Evolutionary conservation across 306 rosid genomes (phyloP), one percentile per base, ranked within the genome.

Genomic region (Amphicarpaea edgeworthii): DNA sequence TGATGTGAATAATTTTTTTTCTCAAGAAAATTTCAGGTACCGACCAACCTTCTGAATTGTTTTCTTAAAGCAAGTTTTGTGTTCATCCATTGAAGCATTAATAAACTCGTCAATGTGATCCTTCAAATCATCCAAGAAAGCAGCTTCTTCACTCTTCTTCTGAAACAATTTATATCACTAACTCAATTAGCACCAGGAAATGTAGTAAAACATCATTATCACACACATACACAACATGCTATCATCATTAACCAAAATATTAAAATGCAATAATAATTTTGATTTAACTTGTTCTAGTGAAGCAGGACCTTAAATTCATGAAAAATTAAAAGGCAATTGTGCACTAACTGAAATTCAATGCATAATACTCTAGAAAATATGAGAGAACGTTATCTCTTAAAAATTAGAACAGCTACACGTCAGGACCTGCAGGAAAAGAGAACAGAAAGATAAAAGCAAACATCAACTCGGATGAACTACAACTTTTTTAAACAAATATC

Each of bases 21-120:
- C 60, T 53, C 58, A 15, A 12, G 61, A 55, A 55, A 73, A 70
- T 24, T 68, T 26, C 9, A 24, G 73, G 73, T 37, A 37, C 34
- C 37, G 58, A 95, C 97, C 37, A 62, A 95, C 97, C 92, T 90
- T 95, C 70, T 88, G 62, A 30, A 92, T 76, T 64, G 92, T 92
- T 75, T 95, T 95, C 84, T 86, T 79, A 78, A 92, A 92, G 86
- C 98, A 90, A 40, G 86, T 87, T 81, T 87, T 87, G 75, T 92
- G 98, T 72, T 95, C 97, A 43, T 95, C 97, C 96, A 89, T 84
- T 14, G 98, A 95, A 45, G 97, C 93, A 45, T 84, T 12, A 21
- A 90, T 78, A 77, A 95, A 95, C 79, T 95, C 97, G 37, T 95
- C 97, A 55, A 92, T 86, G 81, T 92, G 98, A 82, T 92, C 97